phyloP scores from a whole-genome alignment of 495 filamentous ascomycete species.

The Xylaria telfairii region DNA sequence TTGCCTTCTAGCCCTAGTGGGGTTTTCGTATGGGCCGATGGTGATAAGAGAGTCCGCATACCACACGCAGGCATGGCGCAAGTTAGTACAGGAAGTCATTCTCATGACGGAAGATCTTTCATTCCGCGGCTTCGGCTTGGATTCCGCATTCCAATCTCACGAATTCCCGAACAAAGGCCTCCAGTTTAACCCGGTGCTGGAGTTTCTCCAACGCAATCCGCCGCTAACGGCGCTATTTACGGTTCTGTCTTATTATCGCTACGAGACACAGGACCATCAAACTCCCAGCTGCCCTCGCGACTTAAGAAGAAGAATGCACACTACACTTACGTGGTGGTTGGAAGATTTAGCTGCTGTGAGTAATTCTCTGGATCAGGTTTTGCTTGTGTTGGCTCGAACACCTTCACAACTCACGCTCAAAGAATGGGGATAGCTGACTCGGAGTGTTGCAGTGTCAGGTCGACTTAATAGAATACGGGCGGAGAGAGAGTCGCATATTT shows the following conservation, averaged over 20 bases:
- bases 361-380: neutral
- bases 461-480: neutral
- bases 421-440: neutral
- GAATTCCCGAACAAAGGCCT: neutral
- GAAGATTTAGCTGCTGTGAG: constrained; percentile 8
- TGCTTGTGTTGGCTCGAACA: neutral
- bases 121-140: neutral
- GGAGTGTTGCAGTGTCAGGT: neutral
- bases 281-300: neutral
- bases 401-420: no score
- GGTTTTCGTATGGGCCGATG: neutral
- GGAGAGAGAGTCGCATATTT: constrained; percentile 6
- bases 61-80: neutral
- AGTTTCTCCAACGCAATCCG: constrained; percentile 1
- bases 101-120: neutral
- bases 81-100: neutral
- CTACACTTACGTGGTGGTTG: constrained; percentile 5
- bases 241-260: constrained; percentile 6
- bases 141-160: neutral
- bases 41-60: neutral
- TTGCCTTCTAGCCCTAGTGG: neutral
- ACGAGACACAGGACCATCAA: neutral
- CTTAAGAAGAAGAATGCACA: neutral
- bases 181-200: neutral
- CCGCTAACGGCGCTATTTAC: neutral